Conservation (phyloP, 1,284 basidiomycete genomes). For the Neotropicomus parvogracilis region DNA sequence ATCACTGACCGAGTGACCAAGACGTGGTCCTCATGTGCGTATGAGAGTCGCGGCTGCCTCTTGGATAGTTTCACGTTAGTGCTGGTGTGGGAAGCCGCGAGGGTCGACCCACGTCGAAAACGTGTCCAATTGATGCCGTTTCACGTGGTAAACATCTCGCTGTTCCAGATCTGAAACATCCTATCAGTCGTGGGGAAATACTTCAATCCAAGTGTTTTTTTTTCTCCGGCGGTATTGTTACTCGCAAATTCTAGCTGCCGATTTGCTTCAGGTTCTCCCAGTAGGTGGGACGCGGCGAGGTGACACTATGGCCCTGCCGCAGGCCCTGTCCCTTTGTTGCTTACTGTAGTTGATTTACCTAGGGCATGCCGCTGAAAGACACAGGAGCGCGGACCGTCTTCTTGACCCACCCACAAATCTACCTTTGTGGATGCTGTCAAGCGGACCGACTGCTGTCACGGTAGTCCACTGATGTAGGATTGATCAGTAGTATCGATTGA, state of each 20-base stretch:
- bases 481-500: not conserved
- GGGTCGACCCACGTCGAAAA: not conserved
- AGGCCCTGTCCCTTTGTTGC: not conserved
- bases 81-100: not conserved
- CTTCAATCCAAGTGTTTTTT: too few relatives aligned
- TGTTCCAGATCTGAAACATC: slow-evolving; percentile 16
- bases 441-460: too few relatives aligned
- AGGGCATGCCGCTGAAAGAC: not conserved
- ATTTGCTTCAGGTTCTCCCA: not conserved
- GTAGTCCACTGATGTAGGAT: not conserved
- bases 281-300: slow-evolving; percentile 10
- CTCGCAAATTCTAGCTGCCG: not conserved
- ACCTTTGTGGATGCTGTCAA: too few relatives aligned
- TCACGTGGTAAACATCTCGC: not conserved
- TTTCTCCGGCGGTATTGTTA: too few relatives aligned
- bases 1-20: too few relatives aligned
- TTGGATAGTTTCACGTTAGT: too few relatives aligned
- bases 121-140: not conserved
- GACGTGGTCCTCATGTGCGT: too few relatives aligned
- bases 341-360: not conserved
- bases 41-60: too few relatives aligned
- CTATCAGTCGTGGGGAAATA: not conserved
- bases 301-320: not conserved
- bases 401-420: not conserved
- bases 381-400: slow-evolving; percentile 1